These are phyloP conservation scores for Potentilla sterilis DNA, from an alignment of 306 rosid genomes.

Conservation along the genomic window DNA sequence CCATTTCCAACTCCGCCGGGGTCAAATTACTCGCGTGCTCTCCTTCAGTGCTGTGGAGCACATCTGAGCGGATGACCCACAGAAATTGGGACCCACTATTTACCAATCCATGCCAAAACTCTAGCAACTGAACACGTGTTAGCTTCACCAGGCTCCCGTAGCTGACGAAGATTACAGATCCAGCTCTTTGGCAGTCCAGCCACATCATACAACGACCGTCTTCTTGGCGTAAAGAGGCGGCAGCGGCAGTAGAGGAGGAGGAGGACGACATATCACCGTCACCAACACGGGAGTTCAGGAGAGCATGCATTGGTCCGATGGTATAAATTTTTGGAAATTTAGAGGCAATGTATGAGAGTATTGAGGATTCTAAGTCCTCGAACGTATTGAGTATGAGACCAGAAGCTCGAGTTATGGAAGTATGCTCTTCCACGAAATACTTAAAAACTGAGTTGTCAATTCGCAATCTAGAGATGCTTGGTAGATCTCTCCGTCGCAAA, in stretches of 20 bases:
- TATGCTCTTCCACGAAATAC: neutral
- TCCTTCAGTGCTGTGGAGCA: slow-evolving; percentile 5
- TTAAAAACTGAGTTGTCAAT: neutral
- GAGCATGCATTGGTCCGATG: slow-evolving; percentile 25
- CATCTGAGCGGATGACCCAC: slow-evolving; percentile 4
- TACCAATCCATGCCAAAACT: slow-evolving; percentile 27
- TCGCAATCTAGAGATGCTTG: neutral
- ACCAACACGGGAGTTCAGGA: neutral
- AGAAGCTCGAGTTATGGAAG: neutral
- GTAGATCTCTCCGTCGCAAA: slow-evolving; percentile 23
- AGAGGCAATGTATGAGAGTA: neutral
- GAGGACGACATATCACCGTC: neutral
- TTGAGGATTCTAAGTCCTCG: slow-evolving; percentile 13
- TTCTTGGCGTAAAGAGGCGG: neutral
- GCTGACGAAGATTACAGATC: slow-evolving; percentile 24
- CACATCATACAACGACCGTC: slow-evolving; percentile 6
- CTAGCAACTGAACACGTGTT: slow-evolving; percentile 3
- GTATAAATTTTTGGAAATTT: neutral
- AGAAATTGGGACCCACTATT: slow-evolving; percentile 4
- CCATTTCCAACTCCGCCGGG: slow-evolving; percentile 18
- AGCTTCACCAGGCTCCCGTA: slow-evolving; percentile 21
- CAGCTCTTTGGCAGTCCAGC: neutral
- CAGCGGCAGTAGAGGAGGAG: neutral
- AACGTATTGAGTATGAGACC: slow-evolving; percentile 20
- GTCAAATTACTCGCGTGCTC: neutral